Conservation (phyloP, 768 basidiomycete species). For the Lentinula guzmanii region DNA sequence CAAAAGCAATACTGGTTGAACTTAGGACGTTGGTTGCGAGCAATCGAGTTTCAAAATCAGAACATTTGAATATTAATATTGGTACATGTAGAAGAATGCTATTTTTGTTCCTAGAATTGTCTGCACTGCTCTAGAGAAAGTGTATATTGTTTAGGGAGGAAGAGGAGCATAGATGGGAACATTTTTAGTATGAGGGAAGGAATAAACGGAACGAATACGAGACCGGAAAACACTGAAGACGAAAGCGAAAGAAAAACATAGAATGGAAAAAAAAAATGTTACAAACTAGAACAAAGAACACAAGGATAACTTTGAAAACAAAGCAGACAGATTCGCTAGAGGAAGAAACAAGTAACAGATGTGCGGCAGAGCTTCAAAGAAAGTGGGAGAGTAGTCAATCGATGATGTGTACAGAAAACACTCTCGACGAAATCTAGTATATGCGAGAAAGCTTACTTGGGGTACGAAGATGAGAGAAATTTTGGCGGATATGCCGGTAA, state of each 20-base stretch:
- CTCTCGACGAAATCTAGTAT: not conserved
- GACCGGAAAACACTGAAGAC: not conserved
- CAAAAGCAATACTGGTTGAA: conserved; percentile 36
- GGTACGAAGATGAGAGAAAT: not conserved
- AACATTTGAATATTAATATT: not conserved
- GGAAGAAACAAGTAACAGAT: not conserved
- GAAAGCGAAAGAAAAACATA: not conserved
- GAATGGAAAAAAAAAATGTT: not conserved
- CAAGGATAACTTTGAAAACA: not conserved
- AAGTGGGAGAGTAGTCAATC: not conserved
- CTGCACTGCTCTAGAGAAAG: conserved; percentile 1
- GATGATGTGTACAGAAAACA: not conserved
- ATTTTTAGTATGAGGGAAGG: not conserved
- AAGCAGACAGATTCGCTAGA: not conserved
- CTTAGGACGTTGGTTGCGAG: conserved; percentile 29
- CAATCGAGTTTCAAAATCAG: conserved; percentile 22
- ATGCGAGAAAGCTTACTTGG: not conserved
- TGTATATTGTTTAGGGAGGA: not conserved
- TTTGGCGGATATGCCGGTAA: not conserved
- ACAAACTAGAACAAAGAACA: not conserved
- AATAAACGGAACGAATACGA: not conserved
- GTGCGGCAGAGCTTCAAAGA: not conserved
- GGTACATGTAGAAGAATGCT: not conserved
- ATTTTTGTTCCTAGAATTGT: conserved; percentile 7
- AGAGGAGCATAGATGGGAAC: not conserved